These are phyloP conservation scores for Coemansia reversa DNA, from an alignment of 192 early-diverging fungal species.

Conservation along the genomic window DNA sequence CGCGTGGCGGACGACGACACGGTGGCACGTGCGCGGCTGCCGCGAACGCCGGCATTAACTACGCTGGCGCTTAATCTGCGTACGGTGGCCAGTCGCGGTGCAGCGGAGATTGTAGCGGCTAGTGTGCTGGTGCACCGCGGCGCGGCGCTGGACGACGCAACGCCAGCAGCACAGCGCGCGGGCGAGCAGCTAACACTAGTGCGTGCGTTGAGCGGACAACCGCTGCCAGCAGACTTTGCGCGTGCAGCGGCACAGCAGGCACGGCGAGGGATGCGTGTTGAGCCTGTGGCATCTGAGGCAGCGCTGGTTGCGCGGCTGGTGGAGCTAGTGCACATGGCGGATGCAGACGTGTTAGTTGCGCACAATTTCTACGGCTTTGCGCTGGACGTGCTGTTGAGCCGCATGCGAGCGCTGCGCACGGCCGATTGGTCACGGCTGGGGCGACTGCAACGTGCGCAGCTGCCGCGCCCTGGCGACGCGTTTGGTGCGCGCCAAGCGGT, in stretches of 20 bases:
- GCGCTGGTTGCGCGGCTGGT: conserved; percentile 75
- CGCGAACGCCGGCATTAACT: conserved; percentile 70
- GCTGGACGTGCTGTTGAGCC: conserved; percentile 88
- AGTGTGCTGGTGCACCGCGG: conserved; percentile 73
- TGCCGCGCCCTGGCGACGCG: conserved; percentile 80
- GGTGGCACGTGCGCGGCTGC: conserved; percentile 35
- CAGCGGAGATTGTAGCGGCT: conserved; percentile 87
- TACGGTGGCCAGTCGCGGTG: conserved; percentile 78
- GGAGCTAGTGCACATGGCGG: conserved; percentile 70
- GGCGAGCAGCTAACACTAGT: conserved; percentile 66
- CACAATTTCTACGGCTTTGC: conserved; percentile 98
- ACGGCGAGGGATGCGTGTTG: conserved; percentile 54
- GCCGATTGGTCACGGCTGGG: conserved; percentile 88
- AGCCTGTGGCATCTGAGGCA: conserved; percentile 66
- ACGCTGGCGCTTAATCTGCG: conserved; percentile 85
- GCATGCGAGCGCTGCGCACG: conserved; percentile 80
- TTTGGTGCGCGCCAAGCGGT: conserved; percentile 73
- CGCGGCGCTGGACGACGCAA: conserved; percentile 60
- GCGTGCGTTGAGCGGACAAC: conserved; percentile 68
- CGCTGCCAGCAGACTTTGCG: conserved; percentile 81
- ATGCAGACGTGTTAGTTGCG: conserved; percentile 93
- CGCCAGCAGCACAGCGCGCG: conserved; percentile 43
- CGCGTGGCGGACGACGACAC: conserved; percentile 58
- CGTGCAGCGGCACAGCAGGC: conserved; percentile 51
- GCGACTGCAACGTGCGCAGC: conserved; percentile 74